These are phyloP conservation scores for Cyclotella cryptica DNA, from an alignment of 108 stramenopile species.

Conservation along the genomic window DNA sequence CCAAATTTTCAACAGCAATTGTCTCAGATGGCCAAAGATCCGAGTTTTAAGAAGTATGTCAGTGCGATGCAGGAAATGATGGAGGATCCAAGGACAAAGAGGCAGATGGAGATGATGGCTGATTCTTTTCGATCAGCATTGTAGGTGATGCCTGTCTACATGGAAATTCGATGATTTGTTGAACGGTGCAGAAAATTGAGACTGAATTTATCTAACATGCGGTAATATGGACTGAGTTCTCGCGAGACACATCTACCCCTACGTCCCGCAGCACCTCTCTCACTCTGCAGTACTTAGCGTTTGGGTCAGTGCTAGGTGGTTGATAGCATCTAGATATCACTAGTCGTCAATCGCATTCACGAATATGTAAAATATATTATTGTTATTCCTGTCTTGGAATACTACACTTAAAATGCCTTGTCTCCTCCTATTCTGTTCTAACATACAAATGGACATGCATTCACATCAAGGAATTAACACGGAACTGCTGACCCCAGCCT, in stretches of 20 bases:
- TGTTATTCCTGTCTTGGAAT: no score
- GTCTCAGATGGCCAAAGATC: slow-evolving; percentile 83
- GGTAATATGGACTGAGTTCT: no score
- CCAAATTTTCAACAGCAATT: slow-evolving; percentile 81
- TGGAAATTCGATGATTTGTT: not conserved
- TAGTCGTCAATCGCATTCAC: no score
- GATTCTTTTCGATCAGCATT: slow-evolving; percentile 63
- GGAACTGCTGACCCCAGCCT: no score
- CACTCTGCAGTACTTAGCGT: not conserved
- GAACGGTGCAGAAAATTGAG: not conserved
- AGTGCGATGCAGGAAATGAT: slow-evolving; percentile 88
- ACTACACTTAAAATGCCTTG: no score
- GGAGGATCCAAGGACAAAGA: slow-evolving; percentile 82
- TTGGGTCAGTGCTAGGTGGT: not conserved
- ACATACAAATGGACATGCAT: no score
- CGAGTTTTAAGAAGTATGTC: slow-evolving; percentile 80
- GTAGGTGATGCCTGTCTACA: slow-evolving; percentile 25
- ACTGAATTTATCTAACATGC: not conserved
- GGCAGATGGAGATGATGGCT: slow-evolving; percentile 72
- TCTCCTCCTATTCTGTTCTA: no score
- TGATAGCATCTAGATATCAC: no score
- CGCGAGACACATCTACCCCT: no score
- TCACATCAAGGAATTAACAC: no score
- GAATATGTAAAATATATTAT: no score
- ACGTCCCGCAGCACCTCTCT: not conserved